phyloP scores from a whole-genome alignment of 2,329 filamentous ascomycete species.

The Fusarium phyllophilum region DNA sequence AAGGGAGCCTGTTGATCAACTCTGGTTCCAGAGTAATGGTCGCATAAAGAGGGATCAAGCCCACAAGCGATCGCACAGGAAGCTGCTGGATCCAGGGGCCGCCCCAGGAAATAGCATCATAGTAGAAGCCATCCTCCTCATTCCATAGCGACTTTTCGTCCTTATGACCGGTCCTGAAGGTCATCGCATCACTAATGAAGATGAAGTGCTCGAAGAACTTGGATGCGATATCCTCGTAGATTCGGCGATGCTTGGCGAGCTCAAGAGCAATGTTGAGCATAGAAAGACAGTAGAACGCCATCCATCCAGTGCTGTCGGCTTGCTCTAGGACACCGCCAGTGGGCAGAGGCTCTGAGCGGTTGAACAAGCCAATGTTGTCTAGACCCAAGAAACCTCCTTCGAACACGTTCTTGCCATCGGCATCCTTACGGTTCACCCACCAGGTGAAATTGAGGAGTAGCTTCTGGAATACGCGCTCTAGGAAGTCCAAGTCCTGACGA shows the following conservation, averaged over 20 bases:
- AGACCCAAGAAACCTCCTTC: slow-evolving; percentile 95
- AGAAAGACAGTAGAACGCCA: slow-evolving; percentile 95
- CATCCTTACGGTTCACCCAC: slow-evolving; percentile 98
- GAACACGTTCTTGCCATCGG: slow-evolving; percentile 95
- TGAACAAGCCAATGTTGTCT: slow-evolving; percentile 98
- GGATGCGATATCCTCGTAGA: slow-evolving; percentile 95
- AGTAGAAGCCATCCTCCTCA: slow-evolving; percentile 96
- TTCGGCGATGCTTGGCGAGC: slow-evolving; percentile 92
- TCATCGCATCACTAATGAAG: slow-evolving; percentile 98
- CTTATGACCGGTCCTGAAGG: slow-evolving; percentile 75
- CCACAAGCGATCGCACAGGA: slow-evolving; percentile 90
- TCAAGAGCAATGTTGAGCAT: slow-evolving; percentile 98
- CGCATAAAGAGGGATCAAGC: slow-evolving; percentile 91
- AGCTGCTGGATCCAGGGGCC: slow-evolving; percentile 93
- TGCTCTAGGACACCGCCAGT: slow-evolving; percentile 95
- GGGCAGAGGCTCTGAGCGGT: slow-evolving; percentile 92
- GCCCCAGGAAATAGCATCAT: slow-evolving; percentile 96
- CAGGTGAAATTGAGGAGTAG: slow-evolving; percentile 96
- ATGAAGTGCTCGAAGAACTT: slow-evolving; percentile 99
- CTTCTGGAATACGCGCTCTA: slow-evolving; percentile 97
- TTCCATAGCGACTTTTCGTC: slow-evolving; percentile 93
- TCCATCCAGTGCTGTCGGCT: slow-evolving; percentile 98
- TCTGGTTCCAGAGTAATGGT: slow-evolving; percentile 93
- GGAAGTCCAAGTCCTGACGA: slow-evolving; percentile 91
- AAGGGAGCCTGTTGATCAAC: slow-evolving; percentile 88